Conservation (phyloP, 345 rosid species). For the Murraya paniculata region DNA sequence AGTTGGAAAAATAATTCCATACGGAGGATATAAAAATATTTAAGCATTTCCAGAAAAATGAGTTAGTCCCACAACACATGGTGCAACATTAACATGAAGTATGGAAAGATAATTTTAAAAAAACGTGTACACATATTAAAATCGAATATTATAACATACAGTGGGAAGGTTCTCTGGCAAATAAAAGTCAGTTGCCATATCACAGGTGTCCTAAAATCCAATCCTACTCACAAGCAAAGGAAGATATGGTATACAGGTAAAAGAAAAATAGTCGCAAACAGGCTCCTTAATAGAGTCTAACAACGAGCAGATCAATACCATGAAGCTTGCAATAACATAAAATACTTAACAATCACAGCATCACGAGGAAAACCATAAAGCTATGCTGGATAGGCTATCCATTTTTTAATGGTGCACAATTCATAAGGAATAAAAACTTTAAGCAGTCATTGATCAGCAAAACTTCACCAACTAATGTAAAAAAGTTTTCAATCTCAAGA, state of each 20-base stretch:
- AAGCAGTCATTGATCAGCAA: background rate
- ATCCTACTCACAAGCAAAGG: background rate
- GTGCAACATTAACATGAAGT: background rate
- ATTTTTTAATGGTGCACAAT: background rate
- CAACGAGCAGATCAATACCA: background rate
- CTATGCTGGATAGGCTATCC: background rate
- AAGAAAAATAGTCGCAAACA: background rate
- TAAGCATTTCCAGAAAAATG: background rate
- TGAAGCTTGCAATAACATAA: background rate
- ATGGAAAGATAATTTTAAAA: background rate
- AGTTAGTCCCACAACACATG: background rate
- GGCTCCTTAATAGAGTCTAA: background rate
- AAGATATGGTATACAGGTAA: background rate
- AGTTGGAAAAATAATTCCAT: background rate
- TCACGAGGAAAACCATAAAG: background rate
- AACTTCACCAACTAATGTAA: background rate
- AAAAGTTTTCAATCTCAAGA: background rate
- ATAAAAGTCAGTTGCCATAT: background rate
- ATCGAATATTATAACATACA: background rate
- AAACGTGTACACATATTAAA: background rate
- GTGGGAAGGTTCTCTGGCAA: background rate
- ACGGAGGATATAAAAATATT: background rate
- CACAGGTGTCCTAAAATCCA: background rate
- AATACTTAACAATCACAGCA: background rate
- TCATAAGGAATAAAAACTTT: background rate